Evolutionary conservation across 441 rosid genomes (phyloP).

Genomic region (Syzygium syzygioides): DNA sequence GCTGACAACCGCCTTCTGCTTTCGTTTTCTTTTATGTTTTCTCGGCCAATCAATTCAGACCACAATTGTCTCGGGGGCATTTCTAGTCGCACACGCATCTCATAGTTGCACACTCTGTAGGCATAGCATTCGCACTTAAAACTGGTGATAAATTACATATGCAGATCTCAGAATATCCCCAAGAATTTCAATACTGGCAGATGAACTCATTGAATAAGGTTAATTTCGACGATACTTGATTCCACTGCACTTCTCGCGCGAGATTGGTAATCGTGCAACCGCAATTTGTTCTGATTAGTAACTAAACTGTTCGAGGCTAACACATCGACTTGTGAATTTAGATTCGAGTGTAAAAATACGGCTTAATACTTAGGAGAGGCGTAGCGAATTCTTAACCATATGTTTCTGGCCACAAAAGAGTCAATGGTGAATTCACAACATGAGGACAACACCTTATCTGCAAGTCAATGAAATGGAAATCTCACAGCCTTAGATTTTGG

Average conservation of each 20-base stretch:
- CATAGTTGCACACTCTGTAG: not conserved
- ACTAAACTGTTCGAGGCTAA: not conserved
- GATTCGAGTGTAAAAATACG: not conserved
- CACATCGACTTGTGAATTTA: not conserved
- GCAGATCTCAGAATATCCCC: not conserved
- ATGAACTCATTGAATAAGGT: not conserved
- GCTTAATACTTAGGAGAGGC: not conserved
- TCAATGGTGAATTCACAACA: not conserved
- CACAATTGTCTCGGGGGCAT: not conserved
- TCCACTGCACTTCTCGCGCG: not conserved
- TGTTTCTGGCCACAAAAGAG: not conserved
- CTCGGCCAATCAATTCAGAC: not conserved
- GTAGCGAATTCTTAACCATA: not conserved
- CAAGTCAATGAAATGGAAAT: slow-evolving; percentile 9
- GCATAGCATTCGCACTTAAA: not conserved
- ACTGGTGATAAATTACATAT: not conserved
- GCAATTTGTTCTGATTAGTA: not conserved
- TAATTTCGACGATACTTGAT: not conserved
- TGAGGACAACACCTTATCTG: slow-evolving; percentile 21
- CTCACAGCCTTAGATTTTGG: slow-evolving; percentile 13
- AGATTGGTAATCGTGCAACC: not conserved
- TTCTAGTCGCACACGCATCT: not conserved
- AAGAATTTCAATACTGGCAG: not conserved
- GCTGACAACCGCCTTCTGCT: not conserved
- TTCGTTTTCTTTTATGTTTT: not conserved